phyloP scores from a whole-genome alignment of 1,284 basidiomycete genomes.

The Heterobasidion parviporum region DNA sequence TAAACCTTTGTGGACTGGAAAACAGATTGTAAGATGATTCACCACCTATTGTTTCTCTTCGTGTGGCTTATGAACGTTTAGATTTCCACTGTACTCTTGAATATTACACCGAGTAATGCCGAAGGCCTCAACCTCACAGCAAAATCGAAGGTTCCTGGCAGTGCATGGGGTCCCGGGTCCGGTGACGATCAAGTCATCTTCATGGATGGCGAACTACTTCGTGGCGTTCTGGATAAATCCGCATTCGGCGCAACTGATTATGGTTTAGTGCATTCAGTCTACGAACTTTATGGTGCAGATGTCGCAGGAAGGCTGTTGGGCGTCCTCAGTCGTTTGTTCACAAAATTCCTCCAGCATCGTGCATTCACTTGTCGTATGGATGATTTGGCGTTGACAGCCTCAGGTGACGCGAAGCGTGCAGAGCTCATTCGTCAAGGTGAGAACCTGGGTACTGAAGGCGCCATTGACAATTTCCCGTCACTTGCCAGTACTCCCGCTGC shows the following conservation, averaged over 20 bases:
- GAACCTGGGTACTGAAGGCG: constrained; percentile 78
- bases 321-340: constrained; percentile 90
- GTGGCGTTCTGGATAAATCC: constrained; percentile 94
- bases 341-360: constrained; percentile 94
- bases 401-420: constrained; percentile 70
- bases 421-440: constrained; percentile 65
- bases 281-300: constrained; percentile 94
- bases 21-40: constrained; percentile 80
- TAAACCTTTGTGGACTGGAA: constrained; percentile 91
- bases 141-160: constrained; percentile 81
- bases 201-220: constrained; percentile 88
- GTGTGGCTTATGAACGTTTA: constrained; percentile 21
- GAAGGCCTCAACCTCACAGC: constrained; percentile 83
- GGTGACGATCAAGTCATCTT: constrained; percentile 87
- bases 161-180: constrained; percentile 76
- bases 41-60: constrained; percentile 1
- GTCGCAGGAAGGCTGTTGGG: constrained; percentile 89
- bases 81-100: constrained; percentile 90
- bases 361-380: constrained; percentile 99
- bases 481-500: constrained; percentile 39
- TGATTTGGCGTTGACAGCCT: constrained; percentile 84
- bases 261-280: constrained; percentile 97
- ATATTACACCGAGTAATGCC: constrained; percentile 80
- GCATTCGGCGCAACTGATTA: constrained; percentile 96
- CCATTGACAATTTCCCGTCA: constrained; percentile 85